These are phyloP conservation scores for Penicillium salamii DNA, from an alignment of 495 filamentous ascomycete species.

Conservation along the genomic window DNA sequence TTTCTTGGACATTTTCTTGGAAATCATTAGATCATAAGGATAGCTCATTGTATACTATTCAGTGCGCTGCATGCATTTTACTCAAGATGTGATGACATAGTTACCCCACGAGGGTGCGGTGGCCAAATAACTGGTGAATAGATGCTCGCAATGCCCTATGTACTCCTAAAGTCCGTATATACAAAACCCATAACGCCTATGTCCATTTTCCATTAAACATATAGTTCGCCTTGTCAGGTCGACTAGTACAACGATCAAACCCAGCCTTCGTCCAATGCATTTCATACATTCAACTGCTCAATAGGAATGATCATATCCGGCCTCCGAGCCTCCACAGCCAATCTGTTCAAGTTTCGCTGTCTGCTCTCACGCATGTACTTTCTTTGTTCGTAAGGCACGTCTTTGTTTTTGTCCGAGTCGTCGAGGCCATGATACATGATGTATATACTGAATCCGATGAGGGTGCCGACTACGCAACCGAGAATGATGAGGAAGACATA, in stretches of 20 bases:
- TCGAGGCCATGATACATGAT: constrained; percentile 24
- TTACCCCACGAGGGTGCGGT: too few relatives aligned
- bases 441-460: constrained; percentile 23
- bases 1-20: too few relatives aligned
- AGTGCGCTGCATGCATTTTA: too few relatives aligned
- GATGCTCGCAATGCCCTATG: too few relatives aligned
- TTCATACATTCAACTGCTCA: constrained; percentile 12
- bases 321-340: constrained; percentile 16
- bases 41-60: too few relatives aligned
- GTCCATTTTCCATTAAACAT: too few relatives aligned
- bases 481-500: constrained; percentile 29
- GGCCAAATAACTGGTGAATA: too few relatives aligned
- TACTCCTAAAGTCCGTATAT: too few relatives aligned
- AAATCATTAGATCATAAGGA: too few relatives aligned
- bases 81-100: too few relatives aligned
- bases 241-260: too few relatives aligned
- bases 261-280: background rate
- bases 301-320: constrained; percentile 27
- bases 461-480: constrained; percentile 17
- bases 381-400: constrained; percentile 19
- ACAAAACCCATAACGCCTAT: background rate
- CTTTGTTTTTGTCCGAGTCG: background rate
- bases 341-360: constrained; percentile 19
- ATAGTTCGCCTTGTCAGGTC: too few relatives aligned
- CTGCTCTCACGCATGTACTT: constrained; percentile 29